phyloP scores from a whole-genome alignment of 2,329 filamentous ascomycete species.

The Sporothrix brunneoviolacea region DNA sequence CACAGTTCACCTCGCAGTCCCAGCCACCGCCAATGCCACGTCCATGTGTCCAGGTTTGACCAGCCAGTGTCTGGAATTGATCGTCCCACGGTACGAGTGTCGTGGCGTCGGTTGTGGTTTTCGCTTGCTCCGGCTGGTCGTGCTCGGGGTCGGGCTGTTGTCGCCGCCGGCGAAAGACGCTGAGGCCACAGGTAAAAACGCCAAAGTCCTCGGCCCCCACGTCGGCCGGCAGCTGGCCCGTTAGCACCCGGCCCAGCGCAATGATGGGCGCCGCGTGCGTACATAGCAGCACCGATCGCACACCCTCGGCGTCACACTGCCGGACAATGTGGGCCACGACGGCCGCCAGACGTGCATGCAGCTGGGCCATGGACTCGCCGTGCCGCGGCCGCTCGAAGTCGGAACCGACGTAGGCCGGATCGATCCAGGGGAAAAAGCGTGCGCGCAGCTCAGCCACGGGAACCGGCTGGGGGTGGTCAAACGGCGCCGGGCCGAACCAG shows the following conservation, averaged over 20 bases:
- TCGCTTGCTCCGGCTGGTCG: slow-evolving; percentile 10
- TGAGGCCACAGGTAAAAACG: slow-evolving; percentile 77
- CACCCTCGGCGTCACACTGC: slow-evolving; percentile 62
- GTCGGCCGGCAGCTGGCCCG: slow-evolving; percentile 67
- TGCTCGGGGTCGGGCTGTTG: not conserved
- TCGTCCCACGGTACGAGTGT: slow-evolving; percentile 19
- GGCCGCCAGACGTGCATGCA: slow-evolving; percentile 73
- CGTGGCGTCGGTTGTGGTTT: not conserved
- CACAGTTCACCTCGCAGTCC: slow-evolving; percentile 72
- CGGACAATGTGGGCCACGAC: slow-evolving; percentile 64
- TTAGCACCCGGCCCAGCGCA: slow-evolving; percentile 74
- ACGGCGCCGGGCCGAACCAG: slow-evolving; percentile 84
- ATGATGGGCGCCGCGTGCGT: slow-evolving; percentile 89
- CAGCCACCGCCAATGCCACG: slow-evolving; percentile 68
- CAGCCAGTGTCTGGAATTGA: slow-evolving; percentile 9
- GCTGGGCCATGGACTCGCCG: slow-evolving; percentile 71
- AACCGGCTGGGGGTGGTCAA: slow-evolving; percentile 77
- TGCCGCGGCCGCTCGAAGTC: slow-evolving; percentile 61
- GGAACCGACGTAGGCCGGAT: slow-evolving; percentile 49
- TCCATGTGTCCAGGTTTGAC: slow-evolving; percentile 46
- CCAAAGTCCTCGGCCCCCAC: slow-evolving; percentile 71
- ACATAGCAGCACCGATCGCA: slow-evolving; percentile 69
- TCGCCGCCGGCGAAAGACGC: slow-evolving; percentile 45
- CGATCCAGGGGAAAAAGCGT: slow-evolving; percentile 59
- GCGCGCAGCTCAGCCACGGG: slow-evolving; percentile 47